These are phyloP conservation scores for Passiflora organensis DNA, from an alignment of 345 rosid genomes.

Conservation along the genomic window DNA sequence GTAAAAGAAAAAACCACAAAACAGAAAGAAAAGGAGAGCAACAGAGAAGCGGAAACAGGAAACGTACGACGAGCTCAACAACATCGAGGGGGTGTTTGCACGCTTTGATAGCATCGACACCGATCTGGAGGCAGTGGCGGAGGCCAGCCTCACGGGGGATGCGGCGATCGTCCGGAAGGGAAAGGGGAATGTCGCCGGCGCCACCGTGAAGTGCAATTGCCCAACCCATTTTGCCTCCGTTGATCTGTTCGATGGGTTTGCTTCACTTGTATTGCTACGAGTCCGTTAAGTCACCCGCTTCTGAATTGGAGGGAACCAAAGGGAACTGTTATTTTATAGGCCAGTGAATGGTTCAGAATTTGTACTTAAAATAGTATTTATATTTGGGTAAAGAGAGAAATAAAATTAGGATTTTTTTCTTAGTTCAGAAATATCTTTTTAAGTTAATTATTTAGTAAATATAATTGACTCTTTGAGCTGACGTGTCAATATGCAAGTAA, in stretches of 20 bases:
- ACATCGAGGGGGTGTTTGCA: conserved; percentile 68
- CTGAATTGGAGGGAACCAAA: neutral
- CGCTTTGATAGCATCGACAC: conserved; percentile 71
- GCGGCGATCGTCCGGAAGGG: conserved; percentile 54
- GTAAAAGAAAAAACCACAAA: too few relatives aligned
- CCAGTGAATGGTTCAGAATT: too few relatives aligned
- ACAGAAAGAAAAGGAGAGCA: too few relatives aligned
- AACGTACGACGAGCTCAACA: conserved; percentile 79
- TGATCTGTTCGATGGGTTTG: neutral
- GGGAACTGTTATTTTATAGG: neutral
- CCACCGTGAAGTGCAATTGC: conserved; percentile 95
- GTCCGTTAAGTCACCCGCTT: neutral
- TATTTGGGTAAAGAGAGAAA: too few relatives aligned
- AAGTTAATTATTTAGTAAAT: too few relatives aligned
- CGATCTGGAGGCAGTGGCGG: conserved; percentile 79
- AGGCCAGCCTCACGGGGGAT: conserved; percentile 71
- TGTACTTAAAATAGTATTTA: too few relatives aligned
- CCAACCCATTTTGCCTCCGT: conserved; percentile 65
- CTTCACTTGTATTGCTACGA: neutral
- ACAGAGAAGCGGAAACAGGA: too few relatives aligned
- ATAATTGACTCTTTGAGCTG: too few relatives aligned
- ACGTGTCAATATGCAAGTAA: too few relatives aligned
- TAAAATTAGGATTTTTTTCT: too few relatives aligned
- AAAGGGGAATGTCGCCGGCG: conserved; percentile 61
- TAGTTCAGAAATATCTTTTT: too few relatives aligned